Conservation (phyloP, 2,329 filamentous ascomycete genomes). For the Alternaria rosae region DNA sequence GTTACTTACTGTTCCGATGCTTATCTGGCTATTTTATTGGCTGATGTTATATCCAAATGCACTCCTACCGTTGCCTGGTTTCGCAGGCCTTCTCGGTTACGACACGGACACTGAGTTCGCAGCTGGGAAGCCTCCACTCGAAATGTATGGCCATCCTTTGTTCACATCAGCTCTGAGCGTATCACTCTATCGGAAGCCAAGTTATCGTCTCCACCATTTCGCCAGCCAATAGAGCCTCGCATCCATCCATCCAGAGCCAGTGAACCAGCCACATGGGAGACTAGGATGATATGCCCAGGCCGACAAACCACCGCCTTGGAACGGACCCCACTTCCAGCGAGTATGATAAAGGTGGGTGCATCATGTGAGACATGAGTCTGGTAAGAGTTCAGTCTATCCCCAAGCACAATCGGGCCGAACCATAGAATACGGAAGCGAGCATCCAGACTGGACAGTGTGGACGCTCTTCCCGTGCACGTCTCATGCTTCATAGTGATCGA, state of each 20-base stretch:
- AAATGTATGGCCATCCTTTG: not conserved
- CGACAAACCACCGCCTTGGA: not conserved
- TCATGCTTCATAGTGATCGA: not conserved
- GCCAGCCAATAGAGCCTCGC: conserved; percentile 10
- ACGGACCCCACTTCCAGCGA: not conserved
- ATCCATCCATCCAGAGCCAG: not conserved
- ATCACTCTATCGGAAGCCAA: not conserved
- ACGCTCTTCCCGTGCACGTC: not conserved
- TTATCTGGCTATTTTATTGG: not conserved
- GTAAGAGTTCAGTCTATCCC: not conserved
- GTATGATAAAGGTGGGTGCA: not conserved
- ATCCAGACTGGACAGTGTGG: not conserved
- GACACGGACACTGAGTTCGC: conserved; percentile 17
- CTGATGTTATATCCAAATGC: not conserved
- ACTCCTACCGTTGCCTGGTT: not conserved
- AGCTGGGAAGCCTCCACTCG: conserved; percentile 6
- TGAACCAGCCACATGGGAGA: conserved; percentile 1
- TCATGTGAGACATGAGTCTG: not conserved
- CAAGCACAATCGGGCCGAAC: conserved; percentile 13
- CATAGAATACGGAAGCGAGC: conserved; percentile 12
- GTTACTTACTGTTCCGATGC: not conserved
- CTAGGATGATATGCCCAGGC: not conserved
- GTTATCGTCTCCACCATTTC: conserved; percentile 5
- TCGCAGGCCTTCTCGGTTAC: not conserved
- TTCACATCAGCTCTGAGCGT: not conserved